Conservation (phyloP, 495 filamentous ascomycete species). For the Penicillium chermesinum region DNA sequence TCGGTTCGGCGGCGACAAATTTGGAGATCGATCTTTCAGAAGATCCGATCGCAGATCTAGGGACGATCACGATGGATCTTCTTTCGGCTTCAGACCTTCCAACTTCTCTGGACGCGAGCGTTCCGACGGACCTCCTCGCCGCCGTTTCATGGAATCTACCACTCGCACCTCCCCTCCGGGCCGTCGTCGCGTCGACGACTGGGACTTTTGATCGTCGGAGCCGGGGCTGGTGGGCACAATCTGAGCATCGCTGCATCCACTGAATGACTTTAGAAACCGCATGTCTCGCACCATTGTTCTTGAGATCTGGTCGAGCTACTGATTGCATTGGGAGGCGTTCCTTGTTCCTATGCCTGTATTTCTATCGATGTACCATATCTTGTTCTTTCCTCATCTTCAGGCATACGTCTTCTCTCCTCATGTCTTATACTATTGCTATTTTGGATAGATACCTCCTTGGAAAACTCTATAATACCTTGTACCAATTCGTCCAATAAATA, state of each 20-base stretch:
- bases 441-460: background rate
- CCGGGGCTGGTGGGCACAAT: background rate
- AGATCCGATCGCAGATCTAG: background rate
- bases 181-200: background rate
- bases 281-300: background rate
- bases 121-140: background rate
- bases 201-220: background rate
- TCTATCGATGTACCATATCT: conserved; percentile 13
- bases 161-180: background rate
- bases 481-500: background rate
- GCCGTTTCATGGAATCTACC: background rate
- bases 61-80: background rate
- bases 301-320: conserved; percentile 17
- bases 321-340: conserved; percentile 28
- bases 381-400: conserved; percentile 8
- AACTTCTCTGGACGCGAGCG: background rate
- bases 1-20: background rate
- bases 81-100: background rate
- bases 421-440: conserved; percentile 15
- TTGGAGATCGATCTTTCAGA: background rate
- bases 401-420: conserved; percentile 22
- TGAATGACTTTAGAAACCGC: too few species aligned
- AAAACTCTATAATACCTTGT: background rate
- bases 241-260: too few species aligned
- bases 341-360: conserved; percentile 15